A percentile compares a stretch with the other conserved stretches of the same genome.
Evolutionary conservation across 352 stramenopile genomes (phyloP).

Genomic region (Pythium dissimile): DNA sequence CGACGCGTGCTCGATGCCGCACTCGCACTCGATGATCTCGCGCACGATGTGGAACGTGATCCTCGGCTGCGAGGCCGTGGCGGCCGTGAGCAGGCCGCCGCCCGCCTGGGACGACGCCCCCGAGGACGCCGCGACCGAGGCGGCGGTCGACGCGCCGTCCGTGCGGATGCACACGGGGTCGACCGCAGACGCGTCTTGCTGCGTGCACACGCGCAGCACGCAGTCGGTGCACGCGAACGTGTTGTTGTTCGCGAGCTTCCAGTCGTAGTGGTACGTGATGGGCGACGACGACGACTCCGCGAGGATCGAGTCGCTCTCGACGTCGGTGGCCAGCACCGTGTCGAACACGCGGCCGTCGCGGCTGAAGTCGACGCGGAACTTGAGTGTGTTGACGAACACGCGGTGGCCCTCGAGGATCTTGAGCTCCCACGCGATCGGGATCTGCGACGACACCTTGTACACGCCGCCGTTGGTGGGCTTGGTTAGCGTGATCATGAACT

Average conservation of each 20-base stretch:
- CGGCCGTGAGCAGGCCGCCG: neutral
- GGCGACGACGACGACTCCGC: slow-evolving; percentile 1
- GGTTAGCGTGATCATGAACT: slow-evolving; percentile 28
- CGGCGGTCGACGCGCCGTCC: slow-evolving; percentile 24
- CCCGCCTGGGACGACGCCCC: no score
- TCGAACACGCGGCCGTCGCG: slow-evolving; percentile 33
- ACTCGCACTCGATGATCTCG: slow-evolving; percentile 46
- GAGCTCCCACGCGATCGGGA: slow-evolving; percentile 45
- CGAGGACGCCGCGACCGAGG: neutral
- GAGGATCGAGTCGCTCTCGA: slow-evolving; percentile 8
- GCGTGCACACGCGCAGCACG: slow-evolving; percentile 41
- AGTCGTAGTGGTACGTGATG: slow-evolving; percentile 39
- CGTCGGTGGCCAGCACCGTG: slow-evolving; percentile 9
- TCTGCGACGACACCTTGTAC: slow-evolving; percentile 37
- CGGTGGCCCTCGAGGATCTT: slow-evolving; percentile 24
- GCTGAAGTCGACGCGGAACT: slow-evolving; percentile 46
- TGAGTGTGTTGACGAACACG: slow-evolving; percentile 12
- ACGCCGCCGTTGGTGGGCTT: slow-evolving; percentile 39
- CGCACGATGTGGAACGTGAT: slow-evolving; percentile 52
- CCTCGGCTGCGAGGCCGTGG: slow-evolving; percentile 4
- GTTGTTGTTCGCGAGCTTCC: slow-evolving; percentile 35
- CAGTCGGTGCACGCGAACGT: slow-evolving; percentile 41
- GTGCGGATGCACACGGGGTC: slow-evolving; percentile 46
- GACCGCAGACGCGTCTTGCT: neutral
- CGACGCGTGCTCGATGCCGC: slow-evolving; percentile 34